Evolutionary conservation across 139 green algal genomes (phyloP), one percentile per base, ranked within the genome.

Genomic region (Edaphochlamys debaryana): DNA sequence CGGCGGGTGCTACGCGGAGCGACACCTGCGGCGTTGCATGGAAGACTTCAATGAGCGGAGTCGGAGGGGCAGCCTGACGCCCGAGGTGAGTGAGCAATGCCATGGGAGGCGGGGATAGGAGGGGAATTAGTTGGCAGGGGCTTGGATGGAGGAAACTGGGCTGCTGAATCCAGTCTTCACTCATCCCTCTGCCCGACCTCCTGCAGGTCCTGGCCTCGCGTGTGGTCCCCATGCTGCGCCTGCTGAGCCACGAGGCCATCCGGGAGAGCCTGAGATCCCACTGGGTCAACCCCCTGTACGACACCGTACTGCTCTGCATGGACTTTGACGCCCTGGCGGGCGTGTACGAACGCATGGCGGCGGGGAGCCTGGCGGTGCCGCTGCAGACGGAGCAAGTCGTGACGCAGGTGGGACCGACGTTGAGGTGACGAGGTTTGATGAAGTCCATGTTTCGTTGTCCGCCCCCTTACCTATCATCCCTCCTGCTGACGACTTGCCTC

Each of bases 261-360:
- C 66, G 67, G 15, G 78, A 77, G 25, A 69, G 45, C 29, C 34
- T 84, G 9, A 48, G 78, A n/a, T 68, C 13, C 22, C 78, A 84
- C 66, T 75, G 67, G 63, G 42, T 76, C 3, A 84, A 76, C 66
- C 78, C 78, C 1, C 54, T 84, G 36, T 76, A 77, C 45, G 36
- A 80, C 56, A 80, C 2, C n/a, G 73, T 80, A 8, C 56, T 80
- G 38, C 73, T 69, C 34, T n/a, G 19, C 1, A 11, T 80, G 38
- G 56, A 80, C 17, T 80, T 69, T 11, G 27, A 3, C 4, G 73
- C 73, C 37, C 56, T 80, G 37, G 73, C 73, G 9, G 37, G 0
- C 56, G 56, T 69, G 54, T 80, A 80, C 56, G 73, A 69, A 9
- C 37, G n/a, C 9, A 37, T 80, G 56, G 37, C 64, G 54, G 27